Percentiles rank a stretch among this genome's conserved stretches.
Conservation (phyloP, 2,329 filamentous ascomycete species). For the Colletotrichum aenigma region DNA sequence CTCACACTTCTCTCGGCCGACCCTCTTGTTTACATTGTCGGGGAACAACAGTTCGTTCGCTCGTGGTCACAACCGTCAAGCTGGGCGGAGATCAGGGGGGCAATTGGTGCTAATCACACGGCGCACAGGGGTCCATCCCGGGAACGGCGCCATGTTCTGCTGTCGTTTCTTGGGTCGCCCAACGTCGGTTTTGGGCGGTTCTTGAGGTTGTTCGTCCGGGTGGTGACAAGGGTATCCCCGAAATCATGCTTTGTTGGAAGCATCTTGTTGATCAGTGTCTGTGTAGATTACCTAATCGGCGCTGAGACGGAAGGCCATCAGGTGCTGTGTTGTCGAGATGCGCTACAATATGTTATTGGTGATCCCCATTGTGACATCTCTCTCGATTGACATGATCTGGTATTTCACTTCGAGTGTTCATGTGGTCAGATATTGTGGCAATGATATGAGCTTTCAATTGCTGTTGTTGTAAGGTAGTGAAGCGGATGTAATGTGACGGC, state of each 20-base stretch:
- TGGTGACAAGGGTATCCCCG: not conserved
- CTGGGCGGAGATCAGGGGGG: not conserved
- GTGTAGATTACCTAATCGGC: not conserved
- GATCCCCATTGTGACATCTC: too few species aligned
- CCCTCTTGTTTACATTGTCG: conserved; percentile 2
- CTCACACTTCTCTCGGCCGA: not conserved
- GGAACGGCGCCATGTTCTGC: not conserved
- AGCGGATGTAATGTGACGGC: not conserved
- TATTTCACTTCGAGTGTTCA: fast-evolving
- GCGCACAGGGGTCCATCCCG: conserved; percentile 4
- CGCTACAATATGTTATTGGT: too few species aligned
- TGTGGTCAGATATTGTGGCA: too few species aligned
- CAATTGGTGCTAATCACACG: not conserved
- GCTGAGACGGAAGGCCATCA: not conserved
- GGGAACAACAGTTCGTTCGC: not conserved
- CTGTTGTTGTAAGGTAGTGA: not conserved
- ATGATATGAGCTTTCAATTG: too few species aligned
- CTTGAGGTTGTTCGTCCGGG: not conserved
- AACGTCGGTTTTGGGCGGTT: not conserved
- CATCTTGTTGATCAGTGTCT: not conserved
- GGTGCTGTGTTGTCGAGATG: not conserved
- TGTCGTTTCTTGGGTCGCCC: not conserved
- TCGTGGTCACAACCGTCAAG: not conserved
- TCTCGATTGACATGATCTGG: fast-evolving
- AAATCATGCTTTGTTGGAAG: not conserved